A percentile compares a stretch with the other conserved stretches of the same genome.
These are phyloP conservation scores for Citrus reticulata DNA, from an alignment of 345 rosid species.

Conservation along the genomic window DNA sequence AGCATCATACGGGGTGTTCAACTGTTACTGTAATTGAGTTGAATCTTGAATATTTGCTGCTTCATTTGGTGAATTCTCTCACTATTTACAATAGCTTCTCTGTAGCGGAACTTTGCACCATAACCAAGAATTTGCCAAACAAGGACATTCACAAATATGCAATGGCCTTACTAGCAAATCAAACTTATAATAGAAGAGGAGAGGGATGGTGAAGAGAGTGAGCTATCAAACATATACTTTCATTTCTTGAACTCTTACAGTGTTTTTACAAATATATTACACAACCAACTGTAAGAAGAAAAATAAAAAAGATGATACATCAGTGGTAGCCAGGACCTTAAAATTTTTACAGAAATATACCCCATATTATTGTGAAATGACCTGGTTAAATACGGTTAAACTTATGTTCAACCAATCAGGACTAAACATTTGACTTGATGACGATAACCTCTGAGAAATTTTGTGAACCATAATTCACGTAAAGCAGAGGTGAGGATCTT, in stretches of 20 bases:
- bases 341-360: conserved; percentile 13
- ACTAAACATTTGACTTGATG: neutral
- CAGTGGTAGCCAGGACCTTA: neutral
- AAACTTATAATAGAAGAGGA: neutral
- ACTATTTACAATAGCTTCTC: neutral
- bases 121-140: neutral
- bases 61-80: neutral
- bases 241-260: conserved; percentile 21
- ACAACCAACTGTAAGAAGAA: neutral
- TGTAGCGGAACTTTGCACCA: neutral
- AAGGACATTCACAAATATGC: neutral
- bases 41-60: neutral
- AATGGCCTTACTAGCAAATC: neutral
- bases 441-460: conserved; percentile 8
- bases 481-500: neutral
- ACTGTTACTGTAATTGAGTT: conserved; percentile 5
- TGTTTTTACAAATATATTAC: conserved; percentile 4
- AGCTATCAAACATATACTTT: neutral
- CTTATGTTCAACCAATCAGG: conserved; percentile 52
- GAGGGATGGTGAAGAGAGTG: neutral
- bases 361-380: neutral
- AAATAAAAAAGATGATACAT: neutral
- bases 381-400: conserved; percentile 36
- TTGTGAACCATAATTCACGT: conserved; percentile 58
- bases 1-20: neutral